phyloP scores from a whole-genome alignment of 169 alveolate genomes.

The Eimeria acervulina region DNA sequence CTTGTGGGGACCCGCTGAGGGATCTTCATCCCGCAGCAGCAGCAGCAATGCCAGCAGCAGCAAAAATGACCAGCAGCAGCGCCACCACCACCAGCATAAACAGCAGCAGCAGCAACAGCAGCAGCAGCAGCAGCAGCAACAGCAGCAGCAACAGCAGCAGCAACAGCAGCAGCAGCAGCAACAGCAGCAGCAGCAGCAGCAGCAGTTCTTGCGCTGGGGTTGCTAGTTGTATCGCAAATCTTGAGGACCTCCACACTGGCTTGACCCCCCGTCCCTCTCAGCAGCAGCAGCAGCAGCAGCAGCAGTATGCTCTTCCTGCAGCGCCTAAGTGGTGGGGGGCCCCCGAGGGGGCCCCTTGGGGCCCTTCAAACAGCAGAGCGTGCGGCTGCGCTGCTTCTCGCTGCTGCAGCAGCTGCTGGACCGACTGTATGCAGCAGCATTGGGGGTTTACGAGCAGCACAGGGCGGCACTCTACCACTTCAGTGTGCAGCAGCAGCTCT shows the following conservation, averaged over 20 bases:
- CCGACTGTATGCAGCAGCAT: not conserved
- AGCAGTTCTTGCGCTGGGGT: not conserved
- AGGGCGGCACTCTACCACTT: not conserved
- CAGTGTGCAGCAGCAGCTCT: constrained; percentile 32
- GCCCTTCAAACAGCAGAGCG: not conserved
- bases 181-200: constrained; percentile 35
- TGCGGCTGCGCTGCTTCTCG: not conserved
- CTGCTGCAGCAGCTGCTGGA: constrained; percentile 68
- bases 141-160: not conserved
- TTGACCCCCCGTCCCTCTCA: constrained; percentile 21
- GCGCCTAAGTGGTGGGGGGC: not conserved
- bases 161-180: not conserved
- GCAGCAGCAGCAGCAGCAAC: constrained; percentile 22
- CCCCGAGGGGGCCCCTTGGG: not conserved
- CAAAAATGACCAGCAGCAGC: constrained; percentile 10
- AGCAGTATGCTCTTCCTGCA: no score
- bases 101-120: not conserved
- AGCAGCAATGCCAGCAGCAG: not conserved
- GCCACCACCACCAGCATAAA: not conserved
- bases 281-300: constrained; percentile 13
- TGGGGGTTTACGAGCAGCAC: constrained; percentile 10
- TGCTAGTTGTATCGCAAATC: not conserved
- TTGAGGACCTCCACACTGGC: constrained; percentile 30
- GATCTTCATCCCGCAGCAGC: not conserved
- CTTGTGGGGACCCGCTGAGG: not conserved